Base-by-base conservation (phyloP, 2,329 filamentous ascomycete genomes). In the Sarocladiaceae sp. region DNA sequence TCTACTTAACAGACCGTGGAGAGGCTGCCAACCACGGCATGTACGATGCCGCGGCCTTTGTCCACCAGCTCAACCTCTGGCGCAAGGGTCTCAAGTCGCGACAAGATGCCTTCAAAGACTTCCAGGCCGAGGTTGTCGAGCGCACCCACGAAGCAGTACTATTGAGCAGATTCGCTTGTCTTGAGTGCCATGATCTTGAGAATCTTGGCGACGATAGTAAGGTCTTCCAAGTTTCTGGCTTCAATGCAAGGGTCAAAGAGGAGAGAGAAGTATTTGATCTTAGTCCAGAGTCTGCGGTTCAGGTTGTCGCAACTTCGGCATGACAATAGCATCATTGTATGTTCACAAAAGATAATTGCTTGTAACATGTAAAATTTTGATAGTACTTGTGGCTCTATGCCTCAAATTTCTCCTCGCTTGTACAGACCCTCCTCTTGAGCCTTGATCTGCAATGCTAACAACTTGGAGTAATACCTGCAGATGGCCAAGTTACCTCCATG, bases 401-500 rank as follows among this genome's bases (percentile, higher is more conserved):
- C 22, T 37, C 37, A 68, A 4, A 64, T 58, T 35, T 72, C 69
- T 0, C 61, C 60, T 25, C 66, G 64, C 15, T 54, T 56, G 42
- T 69, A 69, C 15, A 74, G 17, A 0, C 66, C 68, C n/a, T 62
- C 69, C 55, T 73, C 70, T 0, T 67, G 51, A 0, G 61, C 78
- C 62, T 77, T 75, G 46, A 82, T 79, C 64, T 80, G 78, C 50
- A 81, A 56, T 1, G 76, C 78, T 54, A 81, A 52, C 2, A 79
- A 51, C 40, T 73, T 76, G 0, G 83, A 86, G 57, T 75, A 86
- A 39, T 80, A 81, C 15, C 83, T 71, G 53, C 80, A 84, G 50
- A 86, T 64, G 0, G 81, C 82, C 33, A 87, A 60, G 55, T 85
- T 87, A 1, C 84, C 84, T 0, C 82, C 83, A 56, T 84, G 81